These are phyloP conservation scores for Tritrichomonas foetus DNA, from an alignment of 208 protist genomes.

Conservation along the genomic window DNA sequence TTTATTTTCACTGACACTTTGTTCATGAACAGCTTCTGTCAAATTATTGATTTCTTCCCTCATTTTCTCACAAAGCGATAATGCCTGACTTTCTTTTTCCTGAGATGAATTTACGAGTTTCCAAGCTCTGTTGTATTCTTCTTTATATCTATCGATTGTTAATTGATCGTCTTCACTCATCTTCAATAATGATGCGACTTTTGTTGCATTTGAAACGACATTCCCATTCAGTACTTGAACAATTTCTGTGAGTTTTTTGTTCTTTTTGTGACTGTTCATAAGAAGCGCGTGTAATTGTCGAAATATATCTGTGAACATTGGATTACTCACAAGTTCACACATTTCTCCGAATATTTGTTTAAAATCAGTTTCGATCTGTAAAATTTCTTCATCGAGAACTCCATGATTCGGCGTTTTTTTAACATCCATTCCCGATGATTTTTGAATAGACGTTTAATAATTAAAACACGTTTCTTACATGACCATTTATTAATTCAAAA, in stretches of 20 bases:
- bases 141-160: slow-evolving; percentile 75
- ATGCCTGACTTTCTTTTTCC: slow-evolving; percentile 82
- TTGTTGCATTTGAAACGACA: slow-evolving; percentile 81
- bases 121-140: slow-evolving; percentile 75
- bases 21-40: slow-evolving; percentile 75
- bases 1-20: neutral
- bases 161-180: slow-evolving; percentile 88
- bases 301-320: slow-evolving; percentile 9
- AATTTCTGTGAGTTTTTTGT: slow-evolving; percentile 84
- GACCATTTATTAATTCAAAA: too few relatives aligned
- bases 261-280: slow-evolving; percentile 86
- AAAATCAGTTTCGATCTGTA: neutral
- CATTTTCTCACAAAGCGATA: slow-evolving; percentile 78
- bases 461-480: too few relatives aligned
- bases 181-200: slow-evolving; percentile 84
- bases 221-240: slow-evolving; percentile 79
- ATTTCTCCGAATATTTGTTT: neutral
- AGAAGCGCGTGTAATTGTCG: slow-evolving; percentile 79
- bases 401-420: neutral
- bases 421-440: neutral
- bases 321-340: neutral
- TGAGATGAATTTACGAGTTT: slow-evolving; percentile 88
- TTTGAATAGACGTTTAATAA: too few relatives aligned
- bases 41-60: slow-evolving; percentile 83
- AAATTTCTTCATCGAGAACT: neutral